A percentile compares a stretch with the other conserved stretches of the same genome.
Conservation (phyloP, 2,329 filamentous ascomycete genomes). For the Pezicula neosporulosa region DNA sequence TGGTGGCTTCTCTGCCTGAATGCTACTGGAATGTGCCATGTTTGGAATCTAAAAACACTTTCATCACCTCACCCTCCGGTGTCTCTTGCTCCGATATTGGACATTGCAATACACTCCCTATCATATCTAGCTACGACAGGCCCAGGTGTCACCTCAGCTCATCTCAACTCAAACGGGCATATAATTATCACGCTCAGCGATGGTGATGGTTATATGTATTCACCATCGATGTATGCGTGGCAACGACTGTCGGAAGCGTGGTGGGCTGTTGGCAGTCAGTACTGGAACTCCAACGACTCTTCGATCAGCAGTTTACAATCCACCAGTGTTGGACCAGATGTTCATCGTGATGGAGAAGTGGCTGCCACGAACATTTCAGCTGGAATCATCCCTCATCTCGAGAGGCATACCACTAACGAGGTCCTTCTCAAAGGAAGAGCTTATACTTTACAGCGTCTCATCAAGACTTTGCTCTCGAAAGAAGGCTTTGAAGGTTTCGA, state of each 20-base stretch:
- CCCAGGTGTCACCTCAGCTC: conserved; percentile 85
- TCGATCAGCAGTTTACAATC: conserved; percentile 79
- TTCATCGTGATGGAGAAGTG: conserved; percentile 41
- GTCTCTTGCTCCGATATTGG: conserved; percentile 83
- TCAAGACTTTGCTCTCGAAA: conserved; percentile 82
- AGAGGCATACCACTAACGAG: conserved; percentile 92
- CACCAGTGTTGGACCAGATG: conserved; percentile 58
- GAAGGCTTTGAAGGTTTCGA: conserved; percentile 94
- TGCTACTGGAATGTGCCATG: conserved; percentile 81
- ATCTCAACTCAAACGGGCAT: conserved; percentile 83
- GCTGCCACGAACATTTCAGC: conserved; percentile 68
- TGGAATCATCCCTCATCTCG: conserved; percentile 88
- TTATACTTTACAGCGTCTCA: conserved; percentile 84
- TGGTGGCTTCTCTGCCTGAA: conserved; percentile 90
- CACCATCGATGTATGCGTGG: conserved; percentile 82
- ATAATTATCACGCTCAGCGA: conserved; percentile 90
- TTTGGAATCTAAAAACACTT: conserved; percentile 88
- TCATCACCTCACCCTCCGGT: conserved; percentile 85
- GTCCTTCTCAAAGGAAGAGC: conserved; percentile 88
- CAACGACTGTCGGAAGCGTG: conserved; percentile 93
- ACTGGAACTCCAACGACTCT: conserved; percentile 97
- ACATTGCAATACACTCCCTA: conserved; percentile 77
- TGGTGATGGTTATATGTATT: conserved; percentile 91
- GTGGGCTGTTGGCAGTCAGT: conserved; percentile 98
- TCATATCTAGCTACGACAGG: conserved; percentile 72